phyloP scores from a whole-genome alignment of 2,329 filamentous ascomycete genomes.

The Diaporthe caulivora region DNA sequence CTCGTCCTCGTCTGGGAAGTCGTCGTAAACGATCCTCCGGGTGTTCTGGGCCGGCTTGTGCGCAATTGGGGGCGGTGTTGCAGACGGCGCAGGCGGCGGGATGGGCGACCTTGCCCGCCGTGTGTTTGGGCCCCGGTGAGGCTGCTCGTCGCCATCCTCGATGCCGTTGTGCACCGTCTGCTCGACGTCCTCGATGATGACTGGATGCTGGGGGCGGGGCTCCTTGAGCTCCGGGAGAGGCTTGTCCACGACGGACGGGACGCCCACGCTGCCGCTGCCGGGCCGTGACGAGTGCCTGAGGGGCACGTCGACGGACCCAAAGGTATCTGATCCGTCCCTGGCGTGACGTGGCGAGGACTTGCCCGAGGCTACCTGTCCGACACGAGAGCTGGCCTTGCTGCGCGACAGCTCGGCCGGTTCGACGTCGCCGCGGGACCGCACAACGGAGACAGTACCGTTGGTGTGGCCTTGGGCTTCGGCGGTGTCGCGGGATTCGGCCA shows the following conservation, averaged over 20 bases:
- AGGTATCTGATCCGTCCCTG: background rate
- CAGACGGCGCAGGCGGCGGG: slow-evolving; percentile 9
- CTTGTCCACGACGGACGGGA: slow-evolving; percentile 24
- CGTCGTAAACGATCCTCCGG: slow-evolving; percentile 30
- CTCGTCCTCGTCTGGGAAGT: slow-evolving; percentile 18
- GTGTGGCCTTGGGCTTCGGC: background rate
- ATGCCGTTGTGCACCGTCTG: background rate
- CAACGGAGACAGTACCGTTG: background rate
- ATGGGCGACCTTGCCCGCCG: background rate
- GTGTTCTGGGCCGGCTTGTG: slow-evolving; percentile 17
- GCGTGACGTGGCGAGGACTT: background rate
- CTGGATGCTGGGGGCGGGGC: slow-evolving; percentile 14
- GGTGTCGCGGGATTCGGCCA: slow-evolving; percentile 2
- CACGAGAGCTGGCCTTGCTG: slow-evolving; percentile 11
- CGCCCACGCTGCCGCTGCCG: slow-evolving; percentile 11
- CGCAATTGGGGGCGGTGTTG: slow-evolving; percentile 33
- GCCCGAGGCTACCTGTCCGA: background rate
- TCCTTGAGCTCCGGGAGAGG: slow-evolving; percentile 11
- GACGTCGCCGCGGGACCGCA: background rate
- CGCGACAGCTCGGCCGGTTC: slow-evolving; percentile 12
- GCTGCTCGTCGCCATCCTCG: background rate
- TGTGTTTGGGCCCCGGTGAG: background rate
- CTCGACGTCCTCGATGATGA: slow-evolving; percentile 29
- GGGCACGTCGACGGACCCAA: slow-evolving; percentile 9
- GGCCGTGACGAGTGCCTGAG: slow-evolving; percentile 32